Evolutionary conservation across 1,284 basidiomycete species (phyloP).

Genomic region (Ceratobasidium sp.): DNA sequence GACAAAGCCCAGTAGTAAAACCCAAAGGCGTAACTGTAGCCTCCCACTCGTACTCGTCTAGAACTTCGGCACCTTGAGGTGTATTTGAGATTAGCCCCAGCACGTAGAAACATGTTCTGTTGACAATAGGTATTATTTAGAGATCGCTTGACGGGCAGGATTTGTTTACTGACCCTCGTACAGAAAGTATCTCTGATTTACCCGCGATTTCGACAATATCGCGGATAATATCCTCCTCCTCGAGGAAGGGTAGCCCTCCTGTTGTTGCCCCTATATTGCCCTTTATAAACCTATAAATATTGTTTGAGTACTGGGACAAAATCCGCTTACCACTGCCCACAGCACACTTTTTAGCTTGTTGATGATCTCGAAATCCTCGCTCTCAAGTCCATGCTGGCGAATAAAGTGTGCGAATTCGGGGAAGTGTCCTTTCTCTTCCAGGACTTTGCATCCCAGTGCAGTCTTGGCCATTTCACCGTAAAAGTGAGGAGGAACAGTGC

Average conservation of each 20-base stretch:
- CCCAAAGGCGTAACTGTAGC: conserved; percentile 90
- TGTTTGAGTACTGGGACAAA: not conserved
- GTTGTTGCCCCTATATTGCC: conserved; percentile 93
- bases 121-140: conserved; percentile 4
- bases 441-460: conserved; percentile 88
- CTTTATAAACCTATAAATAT: conserved; percentile 57
- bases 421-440: conserved; percentile 92
- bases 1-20: conserved; percentile 86
- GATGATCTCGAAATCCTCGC: conserved; percentile 83
- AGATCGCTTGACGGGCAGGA: conserved; percentile 23
- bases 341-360: conserved; percentile 92
- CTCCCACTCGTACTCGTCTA: conserved; percentile 94
- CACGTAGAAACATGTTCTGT: conserved; percentile 95
- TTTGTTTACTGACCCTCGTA: conserved; percentile 79
- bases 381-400: conserved; percentile 85
- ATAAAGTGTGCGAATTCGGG: conserved; percentile 91
- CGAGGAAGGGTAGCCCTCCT: conserved; percentile 91
- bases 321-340: conserved; percentile 88
- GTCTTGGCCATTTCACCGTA: conserved; percentile 98
- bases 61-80: conserved; percentile 77
- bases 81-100: conserved; percentile 85
- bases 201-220: conserved; percentile 92
- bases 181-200: conserved; percentile 86
- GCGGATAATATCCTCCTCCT: conserved; percentile 93
- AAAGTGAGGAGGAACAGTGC: conserved; percentile 92